Evolutionary conservation across 352 stramenopile species (phyloP).

Genomic region (Phytophthora agathidicida): DNA sequence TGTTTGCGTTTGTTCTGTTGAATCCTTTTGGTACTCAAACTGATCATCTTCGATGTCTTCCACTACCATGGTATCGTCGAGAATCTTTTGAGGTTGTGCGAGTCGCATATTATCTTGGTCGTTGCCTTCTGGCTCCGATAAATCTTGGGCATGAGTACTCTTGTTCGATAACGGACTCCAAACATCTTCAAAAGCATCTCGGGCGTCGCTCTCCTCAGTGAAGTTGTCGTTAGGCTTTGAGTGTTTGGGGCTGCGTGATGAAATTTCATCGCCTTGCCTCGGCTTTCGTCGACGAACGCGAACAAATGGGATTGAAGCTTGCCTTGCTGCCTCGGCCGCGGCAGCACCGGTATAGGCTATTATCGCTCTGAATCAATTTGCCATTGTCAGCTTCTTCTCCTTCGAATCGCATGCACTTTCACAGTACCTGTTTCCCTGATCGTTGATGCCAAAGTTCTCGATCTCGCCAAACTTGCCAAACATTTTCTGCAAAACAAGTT

Average conservation of each 20-base stretch:
- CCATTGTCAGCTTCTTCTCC: no score
- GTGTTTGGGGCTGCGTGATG: constrained; percentile 1
- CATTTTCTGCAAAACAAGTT: constrained; percentile 23
- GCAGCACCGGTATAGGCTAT: constrained; percentile 31
- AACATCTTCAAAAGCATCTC: background rate
- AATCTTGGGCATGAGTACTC: background rate
- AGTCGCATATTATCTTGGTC: background rate
- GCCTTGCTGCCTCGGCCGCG: constrained; percentile 25
- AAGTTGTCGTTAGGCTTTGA: background rate
- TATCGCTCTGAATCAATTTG: constrained; percentile 48
- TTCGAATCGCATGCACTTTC: background rate
- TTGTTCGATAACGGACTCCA: background rate
- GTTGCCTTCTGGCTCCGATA: constrained; percentile 2
- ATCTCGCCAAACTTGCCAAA: constrained; percentile 38
- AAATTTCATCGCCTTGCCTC: constrained; percentile 28
- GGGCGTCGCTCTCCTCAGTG: background rate
- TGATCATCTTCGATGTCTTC: constrained; percentile 35
- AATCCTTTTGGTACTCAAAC: background rate
- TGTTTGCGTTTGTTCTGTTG: background rate
- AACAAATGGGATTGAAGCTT: constrained; percentile 20
- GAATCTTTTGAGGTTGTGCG: background rate
- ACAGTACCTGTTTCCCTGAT: constrained; percentile 32
- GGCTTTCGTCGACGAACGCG: constrained; percentile 34
- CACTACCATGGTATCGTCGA: constrained; percentile 23
- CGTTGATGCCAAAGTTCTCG: constrained; percentile 32